phyloP scores from a whole-genome alignment of 2,329 filamentous ascomycete species.

The Nannizzia gypsea region DNA sequence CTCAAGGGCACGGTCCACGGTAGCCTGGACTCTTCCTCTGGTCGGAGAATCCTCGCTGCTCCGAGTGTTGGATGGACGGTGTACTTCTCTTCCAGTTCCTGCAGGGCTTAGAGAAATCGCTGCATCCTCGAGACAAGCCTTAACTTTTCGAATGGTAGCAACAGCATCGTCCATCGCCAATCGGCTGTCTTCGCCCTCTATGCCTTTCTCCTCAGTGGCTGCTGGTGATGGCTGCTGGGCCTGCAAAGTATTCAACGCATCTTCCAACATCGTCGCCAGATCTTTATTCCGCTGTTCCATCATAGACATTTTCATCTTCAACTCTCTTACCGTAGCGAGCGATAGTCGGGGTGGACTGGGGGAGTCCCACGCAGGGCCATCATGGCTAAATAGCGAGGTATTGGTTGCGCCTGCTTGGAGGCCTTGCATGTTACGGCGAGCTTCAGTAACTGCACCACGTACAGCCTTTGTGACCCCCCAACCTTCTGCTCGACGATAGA shows the following conservation, averaged over 20 bases:
- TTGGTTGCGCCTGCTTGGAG: slow-evolving; percentile 30
- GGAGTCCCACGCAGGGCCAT: slow-evolving; percentile 13
- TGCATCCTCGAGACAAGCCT: slow-evolving; percentile 32
- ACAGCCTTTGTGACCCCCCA: slow-evolving; percentile 41
- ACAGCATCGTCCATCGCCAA: slow-evolving; percentile 24
- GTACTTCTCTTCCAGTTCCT: not conserved
- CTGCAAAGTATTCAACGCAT: slow-evolving; percentile 32
- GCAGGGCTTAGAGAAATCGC: slow-evolving; percentile 21
- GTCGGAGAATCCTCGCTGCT: not conserved
- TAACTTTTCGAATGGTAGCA: slow-evolving; percentile 33
- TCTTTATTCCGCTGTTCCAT: slow-evolving; percentile 31
- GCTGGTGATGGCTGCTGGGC: slow-evolving; percentile 16
- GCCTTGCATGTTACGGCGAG: slow-evolving; percentile 36
- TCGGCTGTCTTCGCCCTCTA: not conserved
- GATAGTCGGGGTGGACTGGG: slow-evolving; percentile 12
- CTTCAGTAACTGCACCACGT: slow-evolving; percentile 37
- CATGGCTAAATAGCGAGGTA: slow-evolving; percentile 18
- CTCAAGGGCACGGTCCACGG: too few relatives aligned
- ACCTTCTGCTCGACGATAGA: slow-evolving; percentile 37
- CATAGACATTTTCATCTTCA: slow-evolving; percentile 24
- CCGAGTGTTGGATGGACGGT: not conserved
- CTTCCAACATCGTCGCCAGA: slow-evolving; percentile 31
- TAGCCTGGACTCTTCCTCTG: not conserved
- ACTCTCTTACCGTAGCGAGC: slow-evolving; percentile 15
- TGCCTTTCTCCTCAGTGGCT: slow-evolving; percentile 7